Evolutionary conservation across 1,284 basidiomycete species (phyloP).

Genomic region (Ustilago xerochloae): DNA sequence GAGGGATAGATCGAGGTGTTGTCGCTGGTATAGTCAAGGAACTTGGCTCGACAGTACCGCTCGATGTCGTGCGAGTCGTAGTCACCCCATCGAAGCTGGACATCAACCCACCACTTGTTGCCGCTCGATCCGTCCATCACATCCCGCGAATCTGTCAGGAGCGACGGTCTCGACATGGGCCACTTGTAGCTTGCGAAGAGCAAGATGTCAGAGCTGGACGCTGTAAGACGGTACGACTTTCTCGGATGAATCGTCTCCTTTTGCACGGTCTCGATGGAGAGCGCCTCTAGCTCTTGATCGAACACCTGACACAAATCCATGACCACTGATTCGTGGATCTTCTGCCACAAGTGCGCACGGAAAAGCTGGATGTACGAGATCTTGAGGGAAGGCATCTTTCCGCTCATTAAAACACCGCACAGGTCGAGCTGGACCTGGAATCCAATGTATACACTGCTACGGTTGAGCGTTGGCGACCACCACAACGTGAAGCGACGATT

Average conservation of each 20-base stretch:
- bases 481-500: slow-evolving; percentile 99
- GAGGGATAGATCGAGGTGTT: slow-evolving; percentile 96
- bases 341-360: slow-evolving; percentile 99
- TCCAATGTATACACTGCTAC: slow-evolving; percentile 98
- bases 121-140: slow-evolving; percentile 95
- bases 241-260: slow-evolving; percentile 98
- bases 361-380: slow-evolving; percentile 96
- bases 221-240: slow-evolving; percentile 99
- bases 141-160: slow-evolving; percentile 95
- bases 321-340: slow-evolving; percentile 79
- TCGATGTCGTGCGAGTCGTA: slow-evolving; percentile 85
- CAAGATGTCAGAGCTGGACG: slow-evolving; percentile 89
- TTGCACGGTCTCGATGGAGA: slow-evolving; percentile 99
- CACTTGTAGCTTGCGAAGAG: slow-evolving; percentile 91
- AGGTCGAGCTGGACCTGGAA: slow-evolving; percentile 99
- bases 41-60: slow-evolving; percentile 96
- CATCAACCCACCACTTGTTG: slow-evolving; percentile 99
- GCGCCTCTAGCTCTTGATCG: slow-evolving; percentile 96
- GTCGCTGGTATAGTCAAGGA: slow-evolving; percentile 85
- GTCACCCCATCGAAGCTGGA: slow-evolving; percentile 97
- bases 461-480: slow-evolving; percentile 97
- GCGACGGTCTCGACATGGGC: slow-evolving; percentile 95
- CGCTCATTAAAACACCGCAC: slow-evolving; percentile 87
- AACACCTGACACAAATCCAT: slow-evolving; percentile 98
- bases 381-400: slow-evolving; percentile 88